Base-by-base conservation (phyloP, 129 eudicot genomes). In the Pittosporum tobira region DNA sequence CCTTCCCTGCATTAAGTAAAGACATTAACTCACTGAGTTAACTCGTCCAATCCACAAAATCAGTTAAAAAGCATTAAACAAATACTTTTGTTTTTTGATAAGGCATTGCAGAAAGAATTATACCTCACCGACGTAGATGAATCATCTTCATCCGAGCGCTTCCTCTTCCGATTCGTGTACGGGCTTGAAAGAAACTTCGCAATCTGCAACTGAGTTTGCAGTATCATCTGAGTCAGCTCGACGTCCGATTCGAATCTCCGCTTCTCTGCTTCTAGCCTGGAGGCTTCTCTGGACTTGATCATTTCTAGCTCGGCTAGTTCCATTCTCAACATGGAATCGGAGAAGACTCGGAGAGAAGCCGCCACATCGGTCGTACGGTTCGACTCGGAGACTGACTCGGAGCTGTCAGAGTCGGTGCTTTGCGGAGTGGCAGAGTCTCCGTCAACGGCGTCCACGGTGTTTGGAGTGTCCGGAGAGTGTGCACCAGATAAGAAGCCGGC, bases 151-250 rank as follows among this genome's bases (percentile, higher is more conserved):
- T 40, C 45, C 23, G 55, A 44, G 0, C 53, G 51, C 38, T 56
- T 66, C 28, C 71, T 66, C 71, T 66, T 66, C 56, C 54, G 38
- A 40, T 12, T n/a, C 9, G 45, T 40, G 8, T 44, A 37, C 6
- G 45, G 24, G 37, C 16, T 45, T 28, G 54, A 29, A 29, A 66
- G 55, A n/a, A 28, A 44, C 10, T 62, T 37, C 36, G 71, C 71
- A 14, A 56, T 55, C 54, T 66, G 71, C 22, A 19, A 43, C 34
- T 66, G 63, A 6, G 63, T 66, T 53, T 55, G 63, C 62, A 66
- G 24, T 47, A 56, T 44, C 63, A 55, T 43, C 63, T 21, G 71
- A 66, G 62, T 66, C 71, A 66, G 16, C 51, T 66, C 63, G 10
- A 21, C 54, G 12, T 66, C 71, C 43, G 29, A 4, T 22, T 66